Base-by-base conservation (phyloP, 768 basidiomycete species). In the Chalciporus piperatus region DNA sequence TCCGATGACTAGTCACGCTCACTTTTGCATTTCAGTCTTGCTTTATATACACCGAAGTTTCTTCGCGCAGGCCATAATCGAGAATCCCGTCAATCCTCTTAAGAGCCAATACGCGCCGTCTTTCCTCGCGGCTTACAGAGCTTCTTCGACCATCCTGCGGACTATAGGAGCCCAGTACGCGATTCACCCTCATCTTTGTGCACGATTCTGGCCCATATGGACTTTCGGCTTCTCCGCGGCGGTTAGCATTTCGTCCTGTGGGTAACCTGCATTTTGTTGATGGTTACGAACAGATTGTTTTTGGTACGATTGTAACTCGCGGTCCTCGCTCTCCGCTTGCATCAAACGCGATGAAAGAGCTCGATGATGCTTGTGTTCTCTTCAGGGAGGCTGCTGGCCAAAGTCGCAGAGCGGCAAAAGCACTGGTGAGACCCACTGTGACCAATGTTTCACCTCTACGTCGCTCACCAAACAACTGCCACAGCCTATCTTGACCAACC, bases 271-370 rank as follows among this genome's bases (percentile, higher is more conserved):
- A 14, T 19, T 20, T 45, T 9, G 22, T 47, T 61, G 39, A 61
- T 27, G 33, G 30, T 23, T 27, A 9, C 23, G 14, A 9, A 32
- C 51, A 89, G 87, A 77, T 89, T 10, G 84, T 91, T 14, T 86
- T 91, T 59, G 90, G 87, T 4, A 84, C 86, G 4, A 84, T 92
- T 17, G 89, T 87, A 2, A 87, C 85, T 3, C 79, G 85, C 25
- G 82, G 84, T 3, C 89, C 89, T 6, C 72, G 78, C 6, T 87
- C 84, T 1, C 80, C 84, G 0, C 64, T 91, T 11, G 89, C 89
- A 0, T 67, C 75, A 12, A 74, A 78, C 2, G 89, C 89, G 4
- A 82, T 90, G 69, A 66, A 73, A 17, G 85, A 91, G 58, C 74
- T 92, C 8, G 85, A 88, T 25, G 77, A 80, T 39, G 86, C 85